Percentiles rank a stretch among this genome's conserved stretches.
These are phyloP conservation scores for Rehmannia glutinosa DNA, from an alignment of 257 asterid genomes.

Conservation along the genomic window DNA sequence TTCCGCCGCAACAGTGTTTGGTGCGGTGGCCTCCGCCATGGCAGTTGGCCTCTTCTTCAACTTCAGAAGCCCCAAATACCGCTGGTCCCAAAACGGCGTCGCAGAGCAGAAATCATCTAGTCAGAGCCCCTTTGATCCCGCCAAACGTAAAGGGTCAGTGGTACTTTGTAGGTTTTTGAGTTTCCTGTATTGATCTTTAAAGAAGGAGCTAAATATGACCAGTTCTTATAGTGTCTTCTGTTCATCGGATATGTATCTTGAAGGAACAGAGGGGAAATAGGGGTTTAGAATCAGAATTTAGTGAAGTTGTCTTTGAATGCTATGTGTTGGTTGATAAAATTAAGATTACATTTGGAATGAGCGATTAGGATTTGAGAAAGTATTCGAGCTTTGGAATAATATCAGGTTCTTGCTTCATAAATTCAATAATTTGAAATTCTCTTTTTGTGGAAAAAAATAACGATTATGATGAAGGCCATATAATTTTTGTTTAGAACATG, in stretches of 20 bases:
- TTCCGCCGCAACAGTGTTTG: constrained; percentile 59
- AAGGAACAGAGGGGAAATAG: too few relatives aligned
- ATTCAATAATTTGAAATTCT: neutral
- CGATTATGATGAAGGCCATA: neutral
- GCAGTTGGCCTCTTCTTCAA: constrained; percentile 35
- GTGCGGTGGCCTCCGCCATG: constrained; percentile 58
- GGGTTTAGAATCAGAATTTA: neutral
- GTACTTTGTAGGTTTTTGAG: neutral
- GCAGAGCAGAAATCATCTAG: constrained; percentile 29
- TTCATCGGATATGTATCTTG: too few relatives aligned
- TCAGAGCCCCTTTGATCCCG: constrained; percentile 64
- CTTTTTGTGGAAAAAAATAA: neutral
- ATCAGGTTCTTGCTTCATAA: neutral
- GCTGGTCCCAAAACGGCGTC: constrained; percentile 24
- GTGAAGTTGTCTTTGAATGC: neutral
- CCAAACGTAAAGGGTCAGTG: constrained; percentile 70
- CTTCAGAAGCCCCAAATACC: constrained; percentile 26
- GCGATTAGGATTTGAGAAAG: neutral
- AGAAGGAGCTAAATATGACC: too few relatives aligned
- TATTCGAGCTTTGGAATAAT: neutral
- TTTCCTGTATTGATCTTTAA: neutral
- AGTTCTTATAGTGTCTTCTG: too few relatives aligned
- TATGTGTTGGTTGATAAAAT: neutral
- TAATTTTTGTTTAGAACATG: neutral
- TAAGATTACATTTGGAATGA: neutral